Evolutionary conservation across 1,284 basidiomycete species (phyloP).

Genomic region (Cutaneotrichosporon daszewskae): DNA sequence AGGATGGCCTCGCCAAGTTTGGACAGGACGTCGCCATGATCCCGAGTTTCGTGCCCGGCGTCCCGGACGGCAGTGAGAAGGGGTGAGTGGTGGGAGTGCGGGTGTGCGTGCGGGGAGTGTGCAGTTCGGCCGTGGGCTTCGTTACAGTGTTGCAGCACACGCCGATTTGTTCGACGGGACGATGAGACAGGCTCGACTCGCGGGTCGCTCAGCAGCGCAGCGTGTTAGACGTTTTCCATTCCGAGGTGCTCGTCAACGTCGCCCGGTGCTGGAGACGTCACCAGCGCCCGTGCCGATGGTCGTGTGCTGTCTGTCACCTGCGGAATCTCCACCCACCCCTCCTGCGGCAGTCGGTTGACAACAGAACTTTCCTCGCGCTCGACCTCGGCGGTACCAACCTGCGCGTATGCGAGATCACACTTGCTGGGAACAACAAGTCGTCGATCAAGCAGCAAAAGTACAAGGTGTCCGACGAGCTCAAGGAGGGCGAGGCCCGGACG

Average conservation of each 20-base stretch:
- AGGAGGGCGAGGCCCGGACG: conserved; percentile 75
- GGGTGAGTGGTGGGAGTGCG: conserved; percentile 59
- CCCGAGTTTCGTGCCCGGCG: conserved; percentile 81
- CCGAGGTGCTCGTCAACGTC: too few relatives aligned
- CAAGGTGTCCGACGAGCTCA: conserved; percentile 80
- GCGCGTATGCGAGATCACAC: conserved; percentile 87
- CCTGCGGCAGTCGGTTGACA: background rate
- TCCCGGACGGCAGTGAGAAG: conserved; percentile 82
- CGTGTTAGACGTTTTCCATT: too few relatives aligned
- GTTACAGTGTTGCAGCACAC: background rate
- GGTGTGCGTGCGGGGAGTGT: background rate
- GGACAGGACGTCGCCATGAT: conserved; percentile 84
- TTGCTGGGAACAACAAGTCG: conserved; percentile 86
- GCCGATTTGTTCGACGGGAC: too few relatives aligned
- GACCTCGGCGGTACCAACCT: conserved; percentile 94
- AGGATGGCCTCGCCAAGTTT: conserved; percentile 63
- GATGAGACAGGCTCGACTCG: too few relatives aligned
- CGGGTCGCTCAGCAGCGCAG: too few relatives aligned
- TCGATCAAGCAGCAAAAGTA: conserved; percentile 87
- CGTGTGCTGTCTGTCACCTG: too few relatives aligned
- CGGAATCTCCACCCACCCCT: background rate
- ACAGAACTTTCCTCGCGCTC: conserved; percentile 83
- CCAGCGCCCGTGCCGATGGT: too few relatives aligned
- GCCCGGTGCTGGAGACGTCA: too few relatives aligned
- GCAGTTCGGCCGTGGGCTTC: background rate